Evolutionary conservation across 345 rosid species (phyloP).

Genomic region (Dipteronia sinensis): DNA sequence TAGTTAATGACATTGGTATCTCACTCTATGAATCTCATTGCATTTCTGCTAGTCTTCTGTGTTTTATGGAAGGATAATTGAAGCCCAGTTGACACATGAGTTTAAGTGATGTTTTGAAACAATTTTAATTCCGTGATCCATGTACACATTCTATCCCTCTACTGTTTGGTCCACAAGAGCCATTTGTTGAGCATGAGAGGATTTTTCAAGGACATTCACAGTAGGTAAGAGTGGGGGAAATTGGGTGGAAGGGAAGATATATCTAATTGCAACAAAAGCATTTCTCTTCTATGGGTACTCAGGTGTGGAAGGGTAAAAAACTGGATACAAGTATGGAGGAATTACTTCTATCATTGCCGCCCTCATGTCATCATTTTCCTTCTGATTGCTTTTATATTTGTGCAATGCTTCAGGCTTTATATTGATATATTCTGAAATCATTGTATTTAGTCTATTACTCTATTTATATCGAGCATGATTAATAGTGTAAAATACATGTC

Average conservation of each 20-base stretch:
- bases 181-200: not conserved
- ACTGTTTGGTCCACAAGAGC: not conserved
- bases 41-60: not conserved
- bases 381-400: slow-evolving; percentile 1
- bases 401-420: not conserved
- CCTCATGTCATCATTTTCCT: slow-evolving; percentile 3
- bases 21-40: not conserved
- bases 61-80: not conserved
- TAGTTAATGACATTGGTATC: slow-evolving; percentile 12
- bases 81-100: not conserved
- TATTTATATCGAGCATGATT: not conserved
- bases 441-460: not conserved
- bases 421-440: slow-evolving; percentile 9
- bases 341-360: not conserved
- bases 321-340: not conserved
- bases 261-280: not conserved
- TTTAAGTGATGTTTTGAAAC: slow-evolving; percentile 6
- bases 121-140: not conserved
- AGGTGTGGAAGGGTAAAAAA: not conserved
- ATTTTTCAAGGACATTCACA: not conserved
- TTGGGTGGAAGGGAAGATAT: not conserved
- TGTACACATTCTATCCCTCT: not conserved
- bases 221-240: not conserved
- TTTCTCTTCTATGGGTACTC: not conserved
- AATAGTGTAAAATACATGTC: slow-evolving; percentile 4